phyloP scores from a whole-genome alignment of 768 basidiomycete genomes.

The Lactarius trivialis region DNA sequence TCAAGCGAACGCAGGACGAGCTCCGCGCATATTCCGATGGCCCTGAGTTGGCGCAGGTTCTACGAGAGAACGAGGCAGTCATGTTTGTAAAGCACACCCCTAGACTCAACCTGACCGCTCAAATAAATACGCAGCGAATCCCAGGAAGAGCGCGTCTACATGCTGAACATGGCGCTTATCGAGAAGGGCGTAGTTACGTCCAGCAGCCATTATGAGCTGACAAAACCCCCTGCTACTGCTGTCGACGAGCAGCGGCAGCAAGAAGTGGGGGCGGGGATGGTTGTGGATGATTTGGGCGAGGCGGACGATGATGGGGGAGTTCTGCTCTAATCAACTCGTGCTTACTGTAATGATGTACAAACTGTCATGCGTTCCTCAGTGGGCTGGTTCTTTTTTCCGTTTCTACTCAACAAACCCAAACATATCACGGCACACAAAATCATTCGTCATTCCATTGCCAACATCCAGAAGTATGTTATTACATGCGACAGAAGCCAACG shows the following conservation, averaged over 20 bases:
- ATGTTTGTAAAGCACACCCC: too few species aligned
- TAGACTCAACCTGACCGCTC: background rate
- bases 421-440: background rate
- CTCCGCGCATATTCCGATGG: conserved; percentile 50
- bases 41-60: conserved; percentile 50
- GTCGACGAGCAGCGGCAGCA: background rate
- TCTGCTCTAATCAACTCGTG: conserved; percentile 8
- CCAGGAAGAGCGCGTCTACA: conserved; percentile 67
- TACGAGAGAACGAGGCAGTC: conserved; percentile 65
- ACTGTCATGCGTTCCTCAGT: background rate
- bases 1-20: conserved; percentile 55
- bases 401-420: background rate
- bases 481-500: background rate
- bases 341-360: background rate
- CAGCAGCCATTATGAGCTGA: conserved; percentile 40
- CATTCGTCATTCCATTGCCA: background rate
- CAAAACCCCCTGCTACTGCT: background rate
- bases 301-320: conserved; percentile 11
- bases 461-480: background rate
- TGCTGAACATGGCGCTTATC: conserved; percentile 57
- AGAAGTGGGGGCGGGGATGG: background rate
- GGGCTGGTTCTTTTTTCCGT: background rate
- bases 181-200: conserved; percentile 45
- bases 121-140: conserved; percentile 45
- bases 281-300: background rate